Base-by-base conservation (phyloP, 805 yeast species). In the Candida maris region DNA sequence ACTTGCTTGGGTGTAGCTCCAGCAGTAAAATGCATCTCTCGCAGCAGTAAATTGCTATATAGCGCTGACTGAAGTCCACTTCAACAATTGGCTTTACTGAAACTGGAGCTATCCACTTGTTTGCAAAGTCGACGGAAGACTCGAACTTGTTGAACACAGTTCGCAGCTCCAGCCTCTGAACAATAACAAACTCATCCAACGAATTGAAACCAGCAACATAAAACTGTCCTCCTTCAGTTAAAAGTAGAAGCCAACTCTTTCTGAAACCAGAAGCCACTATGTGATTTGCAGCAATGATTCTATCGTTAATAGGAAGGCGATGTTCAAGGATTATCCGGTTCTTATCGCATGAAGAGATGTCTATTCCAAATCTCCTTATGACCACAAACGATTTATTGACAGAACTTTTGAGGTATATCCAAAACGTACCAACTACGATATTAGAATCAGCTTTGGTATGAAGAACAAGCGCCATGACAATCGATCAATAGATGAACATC, bases 181-280 rank as follows among this genome's bases (percentile, higher is more conserved):
- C 20, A 4, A 54, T 25, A 2, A 37, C 31, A 8, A 52, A 37
- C 14, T 37, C 33, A 5, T 27, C 7, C 3, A 21, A 3, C 2
- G 32, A 32, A 34, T 40, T 38, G 33, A 39, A 43, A 1, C 46
- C 48, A 21, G 54, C 17, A 4, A 46, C 49, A 30, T 36, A 40
- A 3, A 57, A 27, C 15, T 45, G 41, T 26, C 53, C 47, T 7
- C 29, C 4, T 15, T 54, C 60, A 4, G 57, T 52, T 6, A 57
- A 25, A 0, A 52, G 14, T 4, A 55, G 19, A 3, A 57, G 7
- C 62, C 62, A 57, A 9, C 44, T 46, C 1, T 15, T 30, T 3
- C 21, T 19, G 16, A 40, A 27, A 1, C 48, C 56, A 4, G 19
- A n/a, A 13, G 59, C 52, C 6, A 16, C 21, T 5, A 56, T 27